phyloP scores from a whole-genome alignment of 345 rosid species.

The Excoecaria cochinchinensis region DNA sequence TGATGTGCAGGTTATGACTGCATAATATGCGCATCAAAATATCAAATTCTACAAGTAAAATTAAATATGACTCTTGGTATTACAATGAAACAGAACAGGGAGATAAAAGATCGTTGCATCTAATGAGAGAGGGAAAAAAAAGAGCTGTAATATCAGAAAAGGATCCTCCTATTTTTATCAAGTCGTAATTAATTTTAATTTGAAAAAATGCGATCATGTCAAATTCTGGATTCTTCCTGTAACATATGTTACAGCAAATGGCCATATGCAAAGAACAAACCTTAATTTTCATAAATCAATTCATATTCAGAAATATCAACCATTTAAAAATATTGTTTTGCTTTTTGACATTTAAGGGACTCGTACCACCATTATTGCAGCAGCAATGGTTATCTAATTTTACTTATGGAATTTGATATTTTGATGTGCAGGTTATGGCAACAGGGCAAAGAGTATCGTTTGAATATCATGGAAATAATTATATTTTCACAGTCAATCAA shows the following conservation, averaged over 20 bases:
- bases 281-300: not conserved
- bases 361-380: not conserved
- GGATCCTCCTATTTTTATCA: too few relatives aligned
- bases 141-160: too few relatives aligned
- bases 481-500: conserved; percentile 78
- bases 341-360: not conserved
- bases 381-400: not conserved
- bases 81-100: not conserved
- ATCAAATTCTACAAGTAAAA: too few relatives aligned
- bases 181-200: too few relatives aligned
- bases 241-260: not conserved
- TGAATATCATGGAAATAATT: conserved; percentile 90
- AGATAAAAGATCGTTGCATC: too few relatives aligned
- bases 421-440: conserved; percentile 71
- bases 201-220: too few relatives aligned
- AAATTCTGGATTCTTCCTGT: too few relatives aligned
- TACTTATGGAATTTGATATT: conserved; percentile 4
- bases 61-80: too few relatives aligned
- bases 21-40: too few relatives aligned
- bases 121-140: too few relatives aligned
- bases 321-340: too few relatives aligned
- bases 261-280: not conserved
- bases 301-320: not conserved
- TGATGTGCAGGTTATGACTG: too few relatives aligned
- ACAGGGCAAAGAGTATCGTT: conserved; percentile 82